Conservation (phyloP, 441 rosid species). For the Erodium chrysanthum region DNA sequence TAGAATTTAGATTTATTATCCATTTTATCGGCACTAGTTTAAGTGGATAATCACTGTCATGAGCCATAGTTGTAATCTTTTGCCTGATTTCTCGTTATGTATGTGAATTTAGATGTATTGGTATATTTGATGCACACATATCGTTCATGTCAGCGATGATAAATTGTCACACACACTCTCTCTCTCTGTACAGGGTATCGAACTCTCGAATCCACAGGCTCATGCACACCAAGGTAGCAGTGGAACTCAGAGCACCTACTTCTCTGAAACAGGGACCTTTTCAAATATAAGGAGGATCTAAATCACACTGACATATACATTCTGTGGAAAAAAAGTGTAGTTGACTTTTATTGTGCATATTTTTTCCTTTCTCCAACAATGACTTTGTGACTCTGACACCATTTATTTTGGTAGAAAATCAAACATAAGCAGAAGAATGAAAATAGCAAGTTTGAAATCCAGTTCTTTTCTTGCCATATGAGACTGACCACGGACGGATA, state of each 20-base stretch:
- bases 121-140: not conserved
- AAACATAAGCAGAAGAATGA: not conserved
- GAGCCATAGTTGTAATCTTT: not conserved
- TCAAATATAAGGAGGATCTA: not conserved
- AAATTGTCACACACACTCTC: not conserved
- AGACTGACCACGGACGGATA: not conserved
- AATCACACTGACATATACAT: not conserved
- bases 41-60: not conserved
- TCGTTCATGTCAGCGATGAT: not conserved
- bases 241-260: not conserved
- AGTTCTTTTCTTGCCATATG: no score
- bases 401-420: not conserved
- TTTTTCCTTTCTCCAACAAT: not conserved
- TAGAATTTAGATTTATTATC: no score
- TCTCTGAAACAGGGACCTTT: not conserved
- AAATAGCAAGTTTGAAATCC: not conserved
- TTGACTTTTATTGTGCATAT: not conserved
- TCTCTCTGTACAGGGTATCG: not conserved
- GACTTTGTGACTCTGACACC: not conserved
- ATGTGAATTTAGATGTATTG: not conserved
- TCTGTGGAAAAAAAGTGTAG: not conserved
- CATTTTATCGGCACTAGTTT: not conserved
- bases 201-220: conserved; percentile 1
- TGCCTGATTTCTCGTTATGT: not conserved
- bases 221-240: not conserved